A percentile compares a stretch with the other conserved stretches of the same genome.
phyloP scores from a whole-genome alignment of 768 basidiomycete species.

The Ramaria rubella region DNA sequence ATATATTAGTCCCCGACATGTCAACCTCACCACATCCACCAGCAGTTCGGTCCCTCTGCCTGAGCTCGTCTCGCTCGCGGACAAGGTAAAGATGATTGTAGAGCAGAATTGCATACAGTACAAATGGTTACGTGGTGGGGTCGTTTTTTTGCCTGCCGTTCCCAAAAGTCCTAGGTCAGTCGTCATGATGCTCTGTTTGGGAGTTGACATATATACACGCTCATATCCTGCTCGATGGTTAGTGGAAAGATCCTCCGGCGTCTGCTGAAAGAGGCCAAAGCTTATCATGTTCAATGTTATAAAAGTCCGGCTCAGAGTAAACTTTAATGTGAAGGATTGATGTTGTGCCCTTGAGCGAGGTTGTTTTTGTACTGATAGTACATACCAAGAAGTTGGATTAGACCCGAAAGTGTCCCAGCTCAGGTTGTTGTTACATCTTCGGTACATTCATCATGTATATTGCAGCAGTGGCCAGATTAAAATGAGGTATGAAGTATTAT shows the following conservation, averaged over 20 bases:
- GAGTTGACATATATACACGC: not conserved
- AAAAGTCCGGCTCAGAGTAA: not conserved
- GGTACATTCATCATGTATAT: too few relatives aligned
- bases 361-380: too few relatives aligned
- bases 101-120: slow-evolving; percentile 3
- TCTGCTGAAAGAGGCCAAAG: not conserved
- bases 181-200: not conserved
- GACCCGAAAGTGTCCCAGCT: too few relatives aligned
- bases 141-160: not conserved
- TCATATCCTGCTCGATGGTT: not conserved
- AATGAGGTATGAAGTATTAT: too few relatives aligned
- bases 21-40: not conserved
- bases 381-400: too few relatives aligned
- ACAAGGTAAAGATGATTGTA: not conserved
- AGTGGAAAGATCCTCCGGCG: slow-evolving; percentile 2
- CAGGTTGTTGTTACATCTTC: too few relatives aligned
- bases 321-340: not conserved
- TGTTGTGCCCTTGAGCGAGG: too few relatives aligned
- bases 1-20: not conserved
- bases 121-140: slow-evolving; percentile 1
- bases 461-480: too few relatives aligned
- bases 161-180: slow-evolving; percentile 1
- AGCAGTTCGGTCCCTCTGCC: not conserved
- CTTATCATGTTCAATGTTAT: not conserved
- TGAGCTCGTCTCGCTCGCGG: not conserved